Base-by-base conservation (phyloP, 371 early-diverging fungal species). In the Blakeslea trispora region DNA sequence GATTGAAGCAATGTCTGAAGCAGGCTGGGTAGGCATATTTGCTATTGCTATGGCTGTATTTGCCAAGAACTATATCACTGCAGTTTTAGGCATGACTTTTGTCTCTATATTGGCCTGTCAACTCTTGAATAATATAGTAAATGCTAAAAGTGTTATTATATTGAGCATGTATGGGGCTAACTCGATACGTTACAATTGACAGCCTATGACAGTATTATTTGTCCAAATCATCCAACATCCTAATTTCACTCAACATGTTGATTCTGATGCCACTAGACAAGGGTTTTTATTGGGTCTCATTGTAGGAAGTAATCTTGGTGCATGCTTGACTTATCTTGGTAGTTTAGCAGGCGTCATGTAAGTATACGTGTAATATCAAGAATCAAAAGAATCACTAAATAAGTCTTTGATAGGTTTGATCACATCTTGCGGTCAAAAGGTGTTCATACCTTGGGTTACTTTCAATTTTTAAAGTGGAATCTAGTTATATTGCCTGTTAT, bases 291-390 rank as follows among this genome's bases (percentile, higher is more conserved):
- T 87, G 65, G 91, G 84, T 0, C 64, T 91, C 19, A 78, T 91
- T 18, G 80, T 89, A 0, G 92, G 91, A 3, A 82, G 84, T 59
- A 92, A 93, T 58, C 51, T 93, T 40, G 94, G 94, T 5, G 94
- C 92, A 14, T 87, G 88, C 49, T 63, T 91, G 35, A 84, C 89
- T 3, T 64, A 85, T 11, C 80, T 89, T 5, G 91, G 90, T 15
- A 85, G 87, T 42, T 63, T 93, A 56, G 92, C 94, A 2, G 94
- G 94, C 7, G 71, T 93, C 46, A 91, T 90, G 90, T 88, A 73
- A 71, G 69, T 43, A 10, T 21, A 41, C 3, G 28, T 28, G 7
- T 28, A 28, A 7, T 28, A 3, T 28, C 7, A 28, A 28, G 5
- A 34, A 22, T 5, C 18, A 43, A 53, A 45, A n/a, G 11, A 37